phyloP scores from a whole-genome alignment of 2,329 filamentous ascomycete species.

The Aspergillus sp. region DNA sequence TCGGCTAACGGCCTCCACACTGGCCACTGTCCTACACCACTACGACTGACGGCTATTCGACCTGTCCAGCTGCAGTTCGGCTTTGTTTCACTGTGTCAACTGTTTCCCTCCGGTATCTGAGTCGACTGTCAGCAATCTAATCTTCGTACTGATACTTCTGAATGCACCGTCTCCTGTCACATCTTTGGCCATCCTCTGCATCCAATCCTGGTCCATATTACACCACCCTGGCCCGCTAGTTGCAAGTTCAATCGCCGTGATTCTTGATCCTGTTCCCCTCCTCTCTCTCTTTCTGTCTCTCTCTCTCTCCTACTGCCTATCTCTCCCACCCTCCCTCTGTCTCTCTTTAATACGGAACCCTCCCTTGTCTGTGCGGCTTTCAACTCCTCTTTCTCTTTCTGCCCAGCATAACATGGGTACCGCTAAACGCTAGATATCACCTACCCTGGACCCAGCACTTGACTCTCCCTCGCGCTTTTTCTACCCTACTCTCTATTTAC shows the following conservation, averaged over 20 bases:
- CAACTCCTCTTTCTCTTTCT: not conserved
- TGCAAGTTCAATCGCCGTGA: constrained; percentile 17
- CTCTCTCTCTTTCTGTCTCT: constrained; percentile 11
- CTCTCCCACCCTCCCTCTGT: constrained; percentile 2
- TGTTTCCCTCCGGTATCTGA: too few relatives aligned
- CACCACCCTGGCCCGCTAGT: constrained; percentile 29
- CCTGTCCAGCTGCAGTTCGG: not conserved
- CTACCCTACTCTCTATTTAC: not conserved
- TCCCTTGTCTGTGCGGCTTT: constrained; percentile 8
- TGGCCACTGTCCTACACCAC: not conserved
- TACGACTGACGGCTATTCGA: not conserved
- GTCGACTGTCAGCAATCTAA: too few relatives aligned
- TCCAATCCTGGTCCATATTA: constrained; percentile 31
- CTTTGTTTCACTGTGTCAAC: too few relatives aligned
- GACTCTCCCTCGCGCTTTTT: not conserved
- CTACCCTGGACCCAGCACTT: constrained; percentile 32
- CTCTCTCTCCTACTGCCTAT: constrained; percentile 10
- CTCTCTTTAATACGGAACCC: constrained; percentile 3
- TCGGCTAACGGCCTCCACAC: not conserved
- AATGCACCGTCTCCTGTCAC: constrained; percentile 9
- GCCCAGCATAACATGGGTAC: constrained; percentile 18
- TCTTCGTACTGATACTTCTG: too few relatives aligned
- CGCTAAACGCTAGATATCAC: constrained; percentile 27
- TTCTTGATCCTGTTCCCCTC: constrained; percentile 21
- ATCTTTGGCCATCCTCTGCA: constrained; percentile 23